phyloP scores from a whole-genome alignment of 345 rosid species.

The Fremontodendron californicum region DNA sequence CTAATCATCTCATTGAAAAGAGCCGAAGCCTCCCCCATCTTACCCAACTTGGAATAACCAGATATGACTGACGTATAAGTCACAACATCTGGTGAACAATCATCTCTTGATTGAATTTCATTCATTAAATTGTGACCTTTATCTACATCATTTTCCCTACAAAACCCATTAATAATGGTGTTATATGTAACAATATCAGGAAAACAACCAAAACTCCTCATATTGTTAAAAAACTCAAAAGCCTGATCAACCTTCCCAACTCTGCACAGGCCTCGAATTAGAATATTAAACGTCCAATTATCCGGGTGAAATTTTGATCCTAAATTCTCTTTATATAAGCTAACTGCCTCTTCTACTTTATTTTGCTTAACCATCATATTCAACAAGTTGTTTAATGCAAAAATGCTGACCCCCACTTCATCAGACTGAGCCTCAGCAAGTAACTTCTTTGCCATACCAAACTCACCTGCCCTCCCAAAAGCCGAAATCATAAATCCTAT shows the following conservation, averaged over 20 bases:
- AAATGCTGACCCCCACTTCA: conserved; percentile 32
- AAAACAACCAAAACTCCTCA: conserved; percentile 50
- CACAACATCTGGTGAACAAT: conserved; percentile 46
- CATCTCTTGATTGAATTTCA: conserved; percentile 33
- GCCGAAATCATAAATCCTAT: conserved; percentile 51
- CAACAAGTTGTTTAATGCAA: conserved; percentile 50
- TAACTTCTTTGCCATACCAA: conserved; percentile 44
- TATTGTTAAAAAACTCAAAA: conserved; percentile 44
- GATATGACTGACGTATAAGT: conserved; percentile 74
- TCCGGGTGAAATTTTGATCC: conserved; percentile 40
- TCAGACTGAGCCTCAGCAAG: conserved; percentile 37
- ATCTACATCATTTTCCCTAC: conserved; percentile 49
- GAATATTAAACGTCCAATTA: conserved; percentile 70
- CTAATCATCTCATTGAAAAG: conserved; percentile 57
- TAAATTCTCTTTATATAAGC: conserved; percentile 42
- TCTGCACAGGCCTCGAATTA: conserved; percentile 69
- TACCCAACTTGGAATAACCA: conserved; percentile 65
- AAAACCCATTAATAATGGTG: conserved; percentile 66
- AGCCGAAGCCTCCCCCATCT: conserved; percentile 54
- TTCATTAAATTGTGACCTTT: conserved; percentile 49
- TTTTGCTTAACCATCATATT: conserved; percentile 45
- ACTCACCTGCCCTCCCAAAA: conserved; percentile 37
- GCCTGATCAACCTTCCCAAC: conserved; percentile 47
- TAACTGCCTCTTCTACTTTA: conserved; percentile 52
- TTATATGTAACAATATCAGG: conserved; percentile 70